Percentiles rank a stretch among this genome's conserved stretches.
phyloP scores from a whole-genome alignment of 805 yeast genomes.

The Metschnikowia gelsemii region DNA sequence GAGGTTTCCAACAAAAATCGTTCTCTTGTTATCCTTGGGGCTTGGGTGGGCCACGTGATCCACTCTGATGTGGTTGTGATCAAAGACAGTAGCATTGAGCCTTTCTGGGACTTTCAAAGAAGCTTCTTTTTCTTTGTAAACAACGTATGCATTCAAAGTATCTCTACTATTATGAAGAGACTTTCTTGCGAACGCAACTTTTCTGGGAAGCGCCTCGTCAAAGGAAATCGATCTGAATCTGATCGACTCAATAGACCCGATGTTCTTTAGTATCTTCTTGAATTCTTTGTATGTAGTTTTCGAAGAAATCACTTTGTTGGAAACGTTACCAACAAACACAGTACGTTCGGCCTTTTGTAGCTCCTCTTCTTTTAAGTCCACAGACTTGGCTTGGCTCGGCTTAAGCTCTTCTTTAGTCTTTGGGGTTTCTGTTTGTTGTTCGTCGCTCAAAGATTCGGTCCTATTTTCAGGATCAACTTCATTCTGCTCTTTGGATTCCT shows the following conservation, averaged over 20 bases:
- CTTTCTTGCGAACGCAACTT: slow-evolving; percentile 83
- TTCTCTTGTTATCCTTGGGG: slow-evolving; percentile 76
- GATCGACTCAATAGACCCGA: slow-evolving; percentile 65
- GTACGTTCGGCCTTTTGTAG: slow-evolving; percentile 81
- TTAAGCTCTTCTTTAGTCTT: slow-evolving; percentile 20
- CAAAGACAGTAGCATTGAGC: slow-evolving; percentile 67
- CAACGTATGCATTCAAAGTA: slow-evolving; percentile 85
- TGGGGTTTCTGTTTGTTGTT: slow-evolving; percentile 25
- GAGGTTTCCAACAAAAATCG: slow-evolving; percentile 89
- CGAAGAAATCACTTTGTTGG: slow-evolving; percentile 60
- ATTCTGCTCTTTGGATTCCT: slow-evolving; percentile 10
- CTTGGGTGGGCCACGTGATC: slow-evolving; percentile 94
- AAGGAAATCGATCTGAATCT: slow-evolving; percentile 93
- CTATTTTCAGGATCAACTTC: slow-evolving; percentile 34
- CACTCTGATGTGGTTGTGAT: slow-evolving; percentile 77
- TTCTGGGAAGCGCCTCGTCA: slow-evolving; percentile 83
- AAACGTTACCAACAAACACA: slow-evolving; percentile 84
- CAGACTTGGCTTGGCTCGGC: slow-evolving; percentile 40
- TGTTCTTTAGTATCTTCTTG: slow-evolving; percentile 55
- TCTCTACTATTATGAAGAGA: slow-evolving; percentile 75
- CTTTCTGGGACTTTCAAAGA: slow-evolving; percentile 46
- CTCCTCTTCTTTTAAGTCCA: slow-evolving; percentile 69
- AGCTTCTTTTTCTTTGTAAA: slow-evolving; percentile 56
- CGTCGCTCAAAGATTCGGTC: slow-evolving; percentile 24
- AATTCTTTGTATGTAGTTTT: slow-evolving; percentile 62